Base-by-base conservation (phyloP, 108 stramenopile species). In the Skeletonema costatum region DNA sequence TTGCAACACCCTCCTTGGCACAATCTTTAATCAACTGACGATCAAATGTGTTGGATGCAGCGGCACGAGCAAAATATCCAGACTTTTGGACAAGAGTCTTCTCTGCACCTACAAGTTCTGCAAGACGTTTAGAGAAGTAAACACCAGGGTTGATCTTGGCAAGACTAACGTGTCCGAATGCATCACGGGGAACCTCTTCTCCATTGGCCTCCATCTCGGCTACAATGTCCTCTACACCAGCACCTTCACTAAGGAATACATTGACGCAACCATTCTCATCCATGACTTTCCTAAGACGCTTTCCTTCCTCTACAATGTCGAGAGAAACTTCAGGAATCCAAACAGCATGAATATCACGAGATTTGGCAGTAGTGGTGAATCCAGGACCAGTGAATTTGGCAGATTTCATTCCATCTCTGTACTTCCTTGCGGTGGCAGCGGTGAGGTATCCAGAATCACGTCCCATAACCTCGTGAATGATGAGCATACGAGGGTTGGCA, bases 391-490 rank as follows among this genome's bases (percentile, higher is more conserved):
- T 51, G 72, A 87, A 86, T 48, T 89, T 82, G 32, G 73, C 59
- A n/a, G 68, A 56, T 67, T 75, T 68, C 60, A 93, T 35, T 42
- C 32, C 32, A 50, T 93, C 87, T 39, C 89, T 87, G 85, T 97
- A 97, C 46, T 85, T 83, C 42, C 78, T 67, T 9, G 96, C 94
- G 5, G 93, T 90, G 68, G 82, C 89, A 63, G 96, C 91, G 13
- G 95, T 94, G 63, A 96, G 83, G 70, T 87, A 96, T 60, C 95
- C 95, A 35, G 83, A 93, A 60, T 96, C 93, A 48, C 96, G 92
- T 46, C 96, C 96, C 96, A 97, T 97, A 78, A 85, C 85, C 81
- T 97, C 96, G 71, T 97, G 96, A 64, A 97, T 84, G 80, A 97
- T 92, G 72, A 97, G 88, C 96, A 97, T 97, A 80, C 96, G 92